Percentiles rank a stretch among this genome's conserved stretches.
Evolutionary conservation across 1,284 basidiomycete species (phyloP).

Genomic region (Peniophora sp.): DNA sequence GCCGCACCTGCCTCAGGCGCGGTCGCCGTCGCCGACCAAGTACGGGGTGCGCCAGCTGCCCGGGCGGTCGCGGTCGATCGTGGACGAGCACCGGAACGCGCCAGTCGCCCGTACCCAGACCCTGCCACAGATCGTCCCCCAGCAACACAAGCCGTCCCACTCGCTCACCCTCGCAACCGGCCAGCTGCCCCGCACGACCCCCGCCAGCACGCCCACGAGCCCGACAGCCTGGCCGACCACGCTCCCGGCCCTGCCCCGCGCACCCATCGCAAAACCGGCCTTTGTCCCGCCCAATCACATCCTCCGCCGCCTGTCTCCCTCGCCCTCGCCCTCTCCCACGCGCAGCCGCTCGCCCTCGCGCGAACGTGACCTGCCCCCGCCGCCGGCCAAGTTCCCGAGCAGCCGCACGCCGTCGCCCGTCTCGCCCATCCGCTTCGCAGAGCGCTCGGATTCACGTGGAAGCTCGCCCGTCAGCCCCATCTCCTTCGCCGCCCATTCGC

Average conservation of each 20-base stretch:
- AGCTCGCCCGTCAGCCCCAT: neutral
- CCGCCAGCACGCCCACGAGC: constrained; percentile 9
- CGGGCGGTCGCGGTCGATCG: constrained; percentile 10
- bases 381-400: neutral
- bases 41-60: constrained; percentile 21
- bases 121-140: neutral
- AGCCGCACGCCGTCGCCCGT: neutral
- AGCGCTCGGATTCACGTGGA: neutral
- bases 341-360: neutral
- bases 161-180: neutral
- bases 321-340: neutral
- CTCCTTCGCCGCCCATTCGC: neutral
- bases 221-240: constrained; percentile 17
- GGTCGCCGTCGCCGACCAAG: constrained; percentile 19
- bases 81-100: constrained; percentile 7
- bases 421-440: neutral
- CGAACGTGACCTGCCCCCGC: neutral
- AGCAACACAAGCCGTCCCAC: constrained; percentile 5
- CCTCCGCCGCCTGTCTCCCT: neutral
- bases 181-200: constrained; percentile 6
- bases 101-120: constrained; percentile 2
- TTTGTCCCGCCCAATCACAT: neutral
- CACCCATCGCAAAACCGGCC: constrained; percentile 10
- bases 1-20: constrained; percentile 1
- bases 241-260: constrained; percentile 23